phyloP scores from a whole-genome alignment of 1,139 yeast genomes.

The Saccharomycopsis hybrid region DNA sequence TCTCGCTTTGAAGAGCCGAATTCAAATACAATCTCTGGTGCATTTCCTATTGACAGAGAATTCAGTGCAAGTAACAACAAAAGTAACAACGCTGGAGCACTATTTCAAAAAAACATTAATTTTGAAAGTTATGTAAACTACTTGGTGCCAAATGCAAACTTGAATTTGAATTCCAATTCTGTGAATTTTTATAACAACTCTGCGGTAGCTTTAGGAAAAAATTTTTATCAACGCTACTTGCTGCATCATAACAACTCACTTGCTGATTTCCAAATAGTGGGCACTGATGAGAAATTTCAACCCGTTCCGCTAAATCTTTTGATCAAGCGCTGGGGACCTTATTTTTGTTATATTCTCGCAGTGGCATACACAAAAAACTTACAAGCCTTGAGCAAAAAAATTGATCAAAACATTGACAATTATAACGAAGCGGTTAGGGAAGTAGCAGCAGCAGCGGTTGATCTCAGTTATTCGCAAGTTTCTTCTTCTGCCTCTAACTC shows the following conservation, averaged over 20 bases:
- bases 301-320: constrained; percentile 55
- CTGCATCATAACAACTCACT: constrained; percentile 33
- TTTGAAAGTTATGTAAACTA: constrained; percentile 72
- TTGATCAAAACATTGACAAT: neutral
- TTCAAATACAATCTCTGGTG: no score
- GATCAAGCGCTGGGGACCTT: constrained; percentile 70
- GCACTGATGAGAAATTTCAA: constrained; percentile 59
- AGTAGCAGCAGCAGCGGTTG: no score
- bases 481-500: no score
- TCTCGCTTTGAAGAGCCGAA: no score
- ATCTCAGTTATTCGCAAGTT: no score
- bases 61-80: no score
- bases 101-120: constrained; percentile 22
- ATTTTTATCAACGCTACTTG: constrained; percentile 64
- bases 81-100: no score
- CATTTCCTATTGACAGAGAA: no score
- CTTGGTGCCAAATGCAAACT: constrained; percentile 60
- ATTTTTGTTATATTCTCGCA: constrained; percentile 54
- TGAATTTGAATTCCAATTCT: constrained; percentile 48
- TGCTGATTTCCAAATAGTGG: constrained; percentile 65
- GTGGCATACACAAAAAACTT: constrained; percentile 58
- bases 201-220: constrained; percentile 70
- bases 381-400: constrained; percentile 33
- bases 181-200: constrained; percentile 65
- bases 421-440: no score